Percentiles rank a stretch among this genome's conserved stretches.
These are phyloP conservation scores for Fusarium lateritium DNA, from an alignment of 2,329 filamentous ascomycete species.

Conservation along the genomic window DNA sequence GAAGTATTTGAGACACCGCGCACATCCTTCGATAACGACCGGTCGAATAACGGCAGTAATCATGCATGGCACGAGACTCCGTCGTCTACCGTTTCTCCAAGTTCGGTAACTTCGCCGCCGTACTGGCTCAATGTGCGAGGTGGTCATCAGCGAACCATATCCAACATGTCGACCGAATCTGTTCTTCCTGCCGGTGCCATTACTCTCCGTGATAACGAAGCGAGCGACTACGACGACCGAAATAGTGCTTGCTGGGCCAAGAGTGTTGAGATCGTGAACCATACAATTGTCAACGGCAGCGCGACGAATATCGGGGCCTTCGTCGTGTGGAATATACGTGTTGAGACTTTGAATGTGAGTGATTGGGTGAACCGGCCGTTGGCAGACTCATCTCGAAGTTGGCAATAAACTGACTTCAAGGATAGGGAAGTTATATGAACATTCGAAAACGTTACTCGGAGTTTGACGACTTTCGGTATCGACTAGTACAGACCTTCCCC, in stretches of 20 bases:
- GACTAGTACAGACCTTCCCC: constrained; percentile 85
- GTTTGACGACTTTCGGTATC: constrained; percentile 85
- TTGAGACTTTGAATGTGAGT: constrained; percentile 84
- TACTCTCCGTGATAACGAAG: constrained; percentile 74
- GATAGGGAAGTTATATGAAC: constrained; percentile 72
- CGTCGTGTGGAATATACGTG: constrained; percentile 92
- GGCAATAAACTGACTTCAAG: constrained; percentile 9
- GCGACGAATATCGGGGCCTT: constrained; percentile 82
- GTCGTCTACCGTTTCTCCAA: constrained; percentile 48
- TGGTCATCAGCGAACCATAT: constrained; percentile 56
- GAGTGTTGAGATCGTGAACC: constrained; percentile 72
- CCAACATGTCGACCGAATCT: constrained; percentile 65
- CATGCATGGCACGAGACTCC: constrained; percentile 34
- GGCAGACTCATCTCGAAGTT: constrained; percentile 12
- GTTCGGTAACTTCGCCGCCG: constrained; percentile 58
- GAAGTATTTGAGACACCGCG: constrained; percentile 49
- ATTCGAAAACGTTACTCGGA: constrained; percentile 88
- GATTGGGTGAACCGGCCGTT: background rate
- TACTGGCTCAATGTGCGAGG: constrained; percentile 59
- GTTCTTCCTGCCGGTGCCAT: constrained; percentile 69
- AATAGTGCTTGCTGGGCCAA: constrained; percentile 75
- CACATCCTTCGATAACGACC: constrained; percentile 45
- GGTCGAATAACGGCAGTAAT: constrained; percentile 27
- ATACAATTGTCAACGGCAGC: constrained; percentile 70
- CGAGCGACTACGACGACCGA: constrained; percentile 63